A percentile compares a stretch with the other conserved stretches of the same genome.
phyloP scores from a whole-genome alignment of 2,329 filamentous ascomycete genomes.

The Fusarium burgessii region DNA sequence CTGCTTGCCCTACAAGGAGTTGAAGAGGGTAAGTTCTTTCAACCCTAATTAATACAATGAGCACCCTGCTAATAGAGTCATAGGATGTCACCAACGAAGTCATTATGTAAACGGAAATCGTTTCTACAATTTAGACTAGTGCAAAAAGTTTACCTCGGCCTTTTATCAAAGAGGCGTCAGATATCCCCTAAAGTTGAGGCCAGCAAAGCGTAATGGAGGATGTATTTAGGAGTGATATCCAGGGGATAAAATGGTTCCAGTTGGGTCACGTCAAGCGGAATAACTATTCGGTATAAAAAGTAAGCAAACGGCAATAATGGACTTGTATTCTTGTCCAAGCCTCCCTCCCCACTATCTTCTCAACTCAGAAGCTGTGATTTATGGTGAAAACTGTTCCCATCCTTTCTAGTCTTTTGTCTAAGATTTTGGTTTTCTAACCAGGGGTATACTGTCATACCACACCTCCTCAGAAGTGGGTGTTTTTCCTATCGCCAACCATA shows the following conservation, averaged over 20 bases:
- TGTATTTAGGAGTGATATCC: slow-evolving; percentile 25
- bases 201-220: slow-evolving; percentile 35
- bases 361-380: not conserved
- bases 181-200: slow-evolving; percentile 18
- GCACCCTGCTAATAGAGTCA: slow-evolving; percentile 44
- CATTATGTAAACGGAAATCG: slow-evolving; percentile 77
- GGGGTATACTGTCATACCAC: slow-evolving; percentile 27
- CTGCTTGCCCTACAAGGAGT: slow-evolving; percentile 96
- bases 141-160: slow-evolving; percentile 29
- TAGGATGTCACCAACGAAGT: slow-evolving; percentile 88
- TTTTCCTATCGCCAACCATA: slow-evolving; percentile 19
- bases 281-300: slow-evolving; percentile 8
- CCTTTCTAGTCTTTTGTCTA: slow-evolving; percentile 24
- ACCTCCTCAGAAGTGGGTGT: slow-evolving; percentile 11
- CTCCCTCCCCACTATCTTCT: not conserved
- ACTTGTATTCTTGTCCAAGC: slow-evolving; percentile 33
- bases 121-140: slow-evolving; percentile 23
- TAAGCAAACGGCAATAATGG: slow-evolving; percentile 23
- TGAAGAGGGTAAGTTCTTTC: slow-evolving; percentile 81
- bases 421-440: slow-evolving; percentile 13
- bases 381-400: not conserved
- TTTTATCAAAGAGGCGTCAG: slow-evolving; percentile 10
- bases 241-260: slow-evolving; percentile 14
- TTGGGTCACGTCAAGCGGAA: slow-evolving; percentile 8
- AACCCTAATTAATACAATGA: not conserved